These are phyloP conservation scores for Salinomyces thailandicus DNA, from an alignment of 2,329 filamentous ascomycete species.

Conservation along the genomic window DNA sequence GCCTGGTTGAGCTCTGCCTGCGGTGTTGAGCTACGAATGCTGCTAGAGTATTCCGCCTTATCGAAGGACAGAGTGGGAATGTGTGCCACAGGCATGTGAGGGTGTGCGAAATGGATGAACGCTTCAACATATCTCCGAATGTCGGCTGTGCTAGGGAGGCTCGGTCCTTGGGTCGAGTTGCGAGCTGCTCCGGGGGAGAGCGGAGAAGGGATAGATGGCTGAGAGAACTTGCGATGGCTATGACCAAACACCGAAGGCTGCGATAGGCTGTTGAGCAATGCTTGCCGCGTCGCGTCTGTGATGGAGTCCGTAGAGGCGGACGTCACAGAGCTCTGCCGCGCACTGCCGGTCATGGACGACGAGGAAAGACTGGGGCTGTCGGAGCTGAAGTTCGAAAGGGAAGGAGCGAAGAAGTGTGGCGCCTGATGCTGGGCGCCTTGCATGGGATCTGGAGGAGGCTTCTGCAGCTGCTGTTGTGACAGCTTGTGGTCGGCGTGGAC, in stretches of 20 bases:
- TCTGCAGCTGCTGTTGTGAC: constrained; percentile 13
- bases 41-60: constrained; percentile 54
- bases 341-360: constrained; percentile 59
- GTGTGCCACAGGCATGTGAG: constrained; percentile 89
- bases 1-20: constrained; percentile 42
- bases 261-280: constrained; percentile 50
- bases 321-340: constrained; percentile 49
- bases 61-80: constrained; percentile 87
- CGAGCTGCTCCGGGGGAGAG: constrained; percentile 30
- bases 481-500: constrained; percentile 58
- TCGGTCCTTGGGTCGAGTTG: constrained; percentile 32
- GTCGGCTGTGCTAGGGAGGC: constrained; percentile 69
- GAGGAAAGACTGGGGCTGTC: constrained; percentile 53
- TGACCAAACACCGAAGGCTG: constrained; percentile 45
- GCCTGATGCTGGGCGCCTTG: constrained; percentile 30
- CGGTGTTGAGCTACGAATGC: constrained; percentile 41
- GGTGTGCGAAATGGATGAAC: constrained; percentile 87
- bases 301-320: constrained; percentile 55
- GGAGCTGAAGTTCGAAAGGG: constrained; percentile 55
- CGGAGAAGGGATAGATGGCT: constrained; percentile 46
- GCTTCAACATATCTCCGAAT: constrained; percentile 83
- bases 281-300: constrained; percentile 55
- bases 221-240: constrained; percentile 48
- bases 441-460: constrained; percentile 10
- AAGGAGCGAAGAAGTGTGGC: constrained; percentile 48